These are phyloP conservation scores for Ulmus americana DNA, from an alignment of 331 rosid species.

Conservation along the genomic window DNA sequence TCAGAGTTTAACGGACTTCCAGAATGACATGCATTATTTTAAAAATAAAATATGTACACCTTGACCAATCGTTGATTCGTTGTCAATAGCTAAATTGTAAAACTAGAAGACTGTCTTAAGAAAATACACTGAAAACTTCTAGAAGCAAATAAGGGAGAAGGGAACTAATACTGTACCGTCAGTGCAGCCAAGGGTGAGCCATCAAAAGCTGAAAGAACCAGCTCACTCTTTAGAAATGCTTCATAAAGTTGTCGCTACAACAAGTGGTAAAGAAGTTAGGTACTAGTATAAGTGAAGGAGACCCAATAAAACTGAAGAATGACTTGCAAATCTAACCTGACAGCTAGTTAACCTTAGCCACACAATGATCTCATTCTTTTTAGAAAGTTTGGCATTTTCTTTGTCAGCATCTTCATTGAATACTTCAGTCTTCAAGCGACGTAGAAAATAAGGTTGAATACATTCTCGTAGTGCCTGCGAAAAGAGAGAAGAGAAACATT, in stretches of 20 bases:
- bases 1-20: no score
- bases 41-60: no score
- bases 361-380: constrained; percentile 78
- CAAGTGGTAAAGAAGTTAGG: constrained; percentile 18
- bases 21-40: not conserved
- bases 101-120: not conserved
- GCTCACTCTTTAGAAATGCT: constrained; percentile 79
- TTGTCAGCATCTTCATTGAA: constrained; percentile 59
- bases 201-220: constrained; percentile 91
- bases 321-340: constrained; percentile 53
- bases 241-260: constrained; percentile 74
- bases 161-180: constrained; percentile 45
- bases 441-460: constrained; percentile 79
- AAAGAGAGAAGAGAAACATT: not conserved
- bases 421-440: constrained; percentile 83
- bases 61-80: no score
- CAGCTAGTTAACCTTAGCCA: constrained; percentile 73
- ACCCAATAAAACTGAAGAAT: constrained; percentile 15
- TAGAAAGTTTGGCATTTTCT: constrained; percentile 56
- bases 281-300: not conserved
- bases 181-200: constrained; percentile 95
- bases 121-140: not conserved
- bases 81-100: not conserved
- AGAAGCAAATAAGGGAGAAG: not conserved
- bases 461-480: constrained; percentile 72